Percentiles rank a stretch among this genome's conserved stretches.
Evolutionary conservation across 176 grass and related monocot species (phyloP).

Genomic region (Cenchrus fungigraminus): DNA sequence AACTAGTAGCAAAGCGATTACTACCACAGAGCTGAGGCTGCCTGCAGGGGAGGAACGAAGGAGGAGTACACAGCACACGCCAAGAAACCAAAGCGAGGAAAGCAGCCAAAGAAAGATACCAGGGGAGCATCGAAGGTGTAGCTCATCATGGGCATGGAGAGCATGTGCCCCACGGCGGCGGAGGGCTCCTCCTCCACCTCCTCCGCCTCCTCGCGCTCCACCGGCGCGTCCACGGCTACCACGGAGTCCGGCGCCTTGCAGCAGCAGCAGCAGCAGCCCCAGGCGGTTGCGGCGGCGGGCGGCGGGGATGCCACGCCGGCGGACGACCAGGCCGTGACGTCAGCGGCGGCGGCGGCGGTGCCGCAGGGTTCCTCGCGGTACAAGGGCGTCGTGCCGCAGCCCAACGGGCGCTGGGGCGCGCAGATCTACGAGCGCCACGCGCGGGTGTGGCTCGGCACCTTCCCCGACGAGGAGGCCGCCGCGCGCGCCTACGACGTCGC

Average conservation of each 20-base stretch:
- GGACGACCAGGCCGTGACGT: constrained; percentile 40
- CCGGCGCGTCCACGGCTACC: constrained; percentile 52
- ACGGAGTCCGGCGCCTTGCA: constrained; percentile 40
- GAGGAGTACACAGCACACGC: background rate
- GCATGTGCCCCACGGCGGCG: constrained; percentile 31
- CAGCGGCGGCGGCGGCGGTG: constrained; percentile 10
- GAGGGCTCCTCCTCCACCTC: constrained; percentile 11
- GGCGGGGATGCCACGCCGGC: background rate
- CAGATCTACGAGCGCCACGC: constrained; percentile 99
- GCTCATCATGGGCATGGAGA: constrained; percentile 48
- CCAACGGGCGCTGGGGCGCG: constrained; percentile 95
- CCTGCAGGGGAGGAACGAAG: background rate
- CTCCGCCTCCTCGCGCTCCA: constrained; percentile 30
- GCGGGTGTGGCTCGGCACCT: constrained; percentile 97
- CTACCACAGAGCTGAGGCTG: background rate
- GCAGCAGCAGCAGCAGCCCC: background rate
- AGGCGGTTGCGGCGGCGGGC: background rate
- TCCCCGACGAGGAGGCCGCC: constrained; percentile 58
- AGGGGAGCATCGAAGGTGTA: background rate
- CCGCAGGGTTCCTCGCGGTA: constrained; percentile 63
- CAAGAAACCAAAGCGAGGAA: constrained; percentile 17
- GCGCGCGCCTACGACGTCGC: constrained; percentile 92
- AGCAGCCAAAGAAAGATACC: background rate
- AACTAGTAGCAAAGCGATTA: constrained; percentile 19
- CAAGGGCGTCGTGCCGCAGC: constrained; percentile 99